These are phyloP conservation scores for Rugosomyces carneus DNA, from an alignment of 1,284 basidiomycete species.

Conservation along the genomic window DNA sequence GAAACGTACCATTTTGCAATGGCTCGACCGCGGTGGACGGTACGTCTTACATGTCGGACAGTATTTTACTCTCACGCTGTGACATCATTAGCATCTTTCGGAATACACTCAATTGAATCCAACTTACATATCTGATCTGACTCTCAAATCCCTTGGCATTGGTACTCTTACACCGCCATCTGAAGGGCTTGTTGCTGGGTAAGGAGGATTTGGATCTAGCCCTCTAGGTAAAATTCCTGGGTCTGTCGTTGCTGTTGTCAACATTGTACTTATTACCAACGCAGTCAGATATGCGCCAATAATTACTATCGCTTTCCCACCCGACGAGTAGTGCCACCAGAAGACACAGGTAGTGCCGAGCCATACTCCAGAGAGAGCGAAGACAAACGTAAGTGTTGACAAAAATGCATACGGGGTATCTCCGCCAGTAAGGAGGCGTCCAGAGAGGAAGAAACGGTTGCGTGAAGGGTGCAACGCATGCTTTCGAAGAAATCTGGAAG, in stretches of 20 bases:
- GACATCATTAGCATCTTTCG: constrained; percentile 10
- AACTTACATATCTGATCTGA: constrained; percentile 73
- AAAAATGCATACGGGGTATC: constrained; percentile 79
- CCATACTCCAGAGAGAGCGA: constrained; percentile 72
- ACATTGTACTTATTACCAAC: constrained; percentile 71
- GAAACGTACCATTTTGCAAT: constrained; percentile 78
- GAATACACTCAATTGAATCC: constrained; percentile 1
- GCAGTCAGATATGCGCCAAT: constrained; percentile 74
- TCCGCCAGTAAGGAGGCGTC: constrained; percentile 75
- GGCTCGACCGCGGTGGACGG: constrained; percentile 85
- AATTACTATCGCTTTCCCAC: constrained; percentile 60
- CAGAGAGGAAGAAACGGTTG: constrained; percentile 72
- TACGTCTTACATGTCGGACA: constrained; percentile 89
- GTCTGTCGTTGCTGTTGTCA: constrained; percentile 76
- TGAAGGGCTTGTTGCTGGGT: constrained; percentile 51
- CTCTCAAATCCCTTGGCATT: constrained; percentile 74
- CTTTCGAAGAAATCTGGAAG: constrained; percentile 41
- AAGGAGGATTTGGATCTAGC: constrained; percentile 80
- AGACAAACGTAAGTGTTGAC: constrained; percentile 51
- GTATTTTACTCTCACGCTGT: constrained; percentile 82
- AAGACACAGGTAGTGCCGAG: constrained; percentile 81
- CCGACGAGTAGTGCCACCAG: constrained; percentile 65
- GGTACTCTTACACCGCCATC: constrained; percentile 59
- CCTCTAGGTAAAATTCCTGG: constrained; percentile 86
- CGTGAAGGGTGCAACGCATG: constrained; percentile 62